phyloP scores from a whole-genome alignment of 2,329 filamentous ascomycete genomes.

The Xylaria sp. region DNA sequence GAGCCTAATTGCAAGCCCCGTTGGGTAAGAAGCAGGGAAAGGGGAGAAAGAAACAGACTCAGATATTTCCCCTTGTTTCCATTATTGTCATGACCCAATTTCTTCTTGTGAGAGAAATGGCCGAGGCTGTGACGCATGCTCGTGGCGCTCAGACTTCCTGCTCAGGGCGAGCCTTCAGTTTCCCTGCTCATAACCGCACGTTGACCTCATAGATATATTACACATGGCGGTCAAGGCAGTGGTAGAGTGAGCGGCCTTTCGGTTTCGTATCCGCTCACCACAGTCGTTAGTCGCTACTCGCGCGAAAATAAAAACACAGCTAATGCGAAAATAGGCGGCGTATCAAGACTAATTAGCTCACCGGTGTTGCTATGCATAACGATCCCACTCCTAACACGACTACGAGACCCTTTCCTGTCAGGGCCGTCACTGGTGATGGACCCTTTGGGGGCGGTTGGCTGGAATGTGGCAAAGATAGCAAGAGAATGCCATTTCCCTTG shows the following conservation, averaged over 20 bases:
- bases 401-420: conserved; percentile 6
- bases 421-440: conserved; percentile 6
- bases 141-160: conserved; percentile 23
- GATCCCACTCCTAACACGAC: conserved; percentile 11
- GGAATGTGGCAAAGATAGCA: conserved; percentile 30
- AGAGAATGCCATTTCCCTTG: conserved; percentile 10
- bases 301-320: conserved; percentile 10
- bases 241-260: conserved; percentile 2
- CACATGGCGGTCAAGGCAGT: conserved; percentile 28
- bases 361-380: conserved; percentile 25
- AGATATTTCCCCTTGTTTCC: conserved; percentile 16
- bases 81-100: conserved; percentile 15
- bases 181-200: conserved; percentile 14
- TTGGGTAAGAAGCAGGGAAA: conserved; percentile 15
- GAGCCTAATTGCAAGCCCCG: conserved; percentile 19
- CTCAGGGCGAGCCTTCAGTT: conserved; percentile 21
- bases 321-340: conserved; percentile 26
- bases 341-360: conserved; percentile 22
- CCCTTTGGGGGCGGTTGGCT: conserved; percentile 8
- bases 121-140: conserved; percentile 20
- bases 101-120: conserved; percentile 10
- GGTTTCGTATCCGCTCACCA: conserved; percentile 24
- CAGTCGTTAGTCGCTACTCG: conserved; percentile 2
- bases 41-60: background rate
- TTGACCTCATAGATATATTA: conserved; percentile 24